Conservation (phyloP, 2,329 filamentous ascomycete genomes). For the Nakataea oryzae region DNA sequence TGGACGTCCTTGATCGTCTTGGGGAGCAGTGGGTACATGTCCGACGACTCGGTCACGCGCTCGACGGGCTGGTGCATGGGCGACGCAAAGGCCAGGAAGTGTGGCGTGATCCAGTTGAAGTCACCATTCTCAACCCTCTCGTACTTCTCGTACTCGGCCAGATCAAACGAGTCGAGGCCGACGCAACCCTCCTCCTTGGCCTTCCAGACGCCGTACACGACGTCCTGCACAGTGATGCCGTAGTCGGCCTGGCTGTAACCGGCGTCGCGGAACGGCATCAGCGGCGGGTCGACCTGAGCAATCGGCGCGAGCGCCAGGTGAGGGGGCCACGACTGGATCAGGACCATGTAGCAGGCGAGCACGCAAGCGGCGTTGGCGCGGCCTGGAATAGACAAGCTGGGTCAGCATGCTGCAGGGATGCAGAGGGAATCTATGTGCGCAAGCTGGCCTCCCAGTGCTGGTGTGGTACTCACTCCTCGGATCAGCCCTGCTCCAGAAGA, state of each 20-base stretch:
- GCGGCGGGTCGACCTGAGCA: slow-evolving; percentile 88
- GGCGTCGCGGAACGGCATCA: slow-evolving; percentile 98
- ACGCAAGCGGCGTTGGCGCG: slow-evolving; percentile 91
- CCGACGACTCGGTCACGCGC: slow-evolving; percentile 61
- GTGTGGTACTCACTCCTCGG: slow-evolving; percentile 62
- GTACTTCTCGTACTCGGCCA: slow-evolving; percentile 93
- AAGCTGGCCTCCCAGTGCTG: no score
- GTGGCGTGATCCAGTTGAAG: slow-evolving; percentile 97
- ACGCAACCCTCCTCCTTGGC: slow-evolving; percentile 94
- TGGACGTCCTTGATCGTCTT: slow-evolving; percentile 65
- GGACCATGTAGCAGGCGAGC: slow-evolving; percentile 95
- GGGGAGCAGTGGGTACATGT: slow-evolving; percentile 65
- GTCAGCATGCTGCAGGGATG: neutral
- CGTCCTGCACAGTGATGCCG: slow-evolving; percentile 87
- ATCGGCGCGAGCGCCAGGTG: slow-evolving; percentile 92
- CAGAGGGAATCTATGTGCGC: neutral
- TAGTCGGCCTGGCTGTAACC: slow-evolving; percentile 98
- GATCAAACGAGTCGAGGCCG: slow-evolving; percentile 83
- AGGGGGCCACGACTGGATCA: slow-evolving; percentile 96
- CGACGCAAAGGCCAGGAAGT: slow-evolving; percentile 93
- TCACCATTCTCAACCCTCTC: slow-evolving; percentile 97
- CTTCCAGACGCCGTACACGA: slow-evolving; percentile 98
- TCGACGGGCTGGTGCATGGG: slow-evolving; percentile 73
- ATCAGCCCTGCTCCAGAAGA: slow-evolving; percentile 93
- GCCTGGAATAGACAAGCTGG: slow-evolving; percentile 33